A percentile compares a stretch with the other conserved stretches of the same genome.
These are phyloP conservation scores for Penicillium sp. DNA, from an alignment of 2,329 filamentous ascomycete species.

Conservation along the genomic window DNA sequence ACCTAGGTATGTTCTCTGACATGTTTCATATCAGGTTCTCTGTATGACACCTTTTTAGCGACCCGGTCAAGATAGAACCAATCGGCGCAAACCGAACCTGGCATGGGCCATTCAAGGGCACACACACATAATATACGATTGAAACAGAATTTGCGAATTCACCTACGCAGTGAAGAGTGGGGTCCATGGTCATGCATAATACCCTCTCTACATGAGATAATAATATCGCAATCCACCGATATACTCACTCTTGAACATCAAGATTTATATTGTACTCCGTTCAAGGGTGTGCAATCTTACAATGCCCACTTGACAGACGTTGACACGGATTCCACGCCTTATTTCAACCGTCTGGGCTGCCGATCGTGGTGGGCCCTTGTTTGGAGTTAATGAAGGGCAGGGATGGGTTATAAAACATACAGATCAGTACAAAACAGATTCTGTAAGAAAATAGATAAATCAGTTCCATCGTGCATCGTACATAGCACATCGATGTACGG, in stretches of 20 bases:
- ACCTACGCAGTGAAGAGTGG: not conserved
- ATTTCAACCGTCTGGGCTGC: not conserved
- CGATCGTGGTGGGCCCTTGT: constrained; percentile 10
- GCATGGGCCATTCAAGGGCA: not conserved
- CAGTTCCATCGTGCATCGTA: not conserved
- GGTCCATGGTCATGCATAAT: not conserved
- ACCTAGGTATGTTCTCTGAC: too few relatives aligned
- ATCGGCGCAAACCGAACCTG: not conserved
- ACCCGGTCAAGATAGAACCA: not conserved
- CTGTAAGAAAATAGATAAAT: not conserved
- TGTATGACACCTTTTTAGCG: not conserved
- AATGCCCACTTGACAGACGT: not conserved
- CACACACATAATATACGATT: too few relatives aligned
- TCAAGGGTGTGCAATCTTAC: not conserved
- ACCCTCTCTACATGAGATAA: not conserved
- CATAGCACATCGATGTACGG: not conserved
- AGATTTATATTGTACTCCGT: not conserved
- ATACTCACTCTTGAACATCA: not conserved
- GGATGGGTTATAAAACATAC: not conserved
- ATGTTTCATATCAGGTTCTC: not conserved
- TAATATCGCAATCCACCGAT: not conserved
- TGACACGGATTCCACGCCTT: not conserved
- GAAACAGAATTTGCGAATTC: too few relatives aligned
- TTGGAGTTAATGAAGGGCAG: constrained; percentile 10
- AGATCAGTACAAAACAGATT: not conserved